These are phyloP conservation scores for Psilocybe tampanensis DNA, from an alignment of 768 basidiomycete genomes.

Conservation along the genomic window DNA sequence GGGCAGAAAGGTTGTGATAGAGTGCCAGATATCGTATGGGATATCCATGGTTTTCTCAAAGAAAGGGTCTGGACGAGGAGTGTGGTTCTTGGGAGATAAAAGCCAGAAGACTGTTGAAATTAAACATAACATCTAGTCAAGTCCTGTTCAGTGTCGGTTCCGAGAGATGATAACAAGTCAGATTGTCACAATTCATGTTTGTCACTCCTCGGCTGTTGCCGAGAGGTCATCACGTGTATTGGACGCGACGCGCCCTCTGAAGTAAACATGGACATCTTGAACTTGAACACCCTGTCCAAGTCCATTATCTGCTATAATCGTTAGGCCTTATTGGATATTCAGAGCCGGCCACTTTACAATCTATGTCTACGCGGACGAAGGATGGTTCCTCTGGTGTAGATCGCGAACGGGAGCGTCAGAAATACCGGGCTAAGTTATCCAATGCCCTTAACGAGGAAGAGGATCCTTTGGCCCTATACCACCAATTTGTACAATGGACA, in stretches of 20 bases:
- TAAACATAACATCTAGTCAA: no score
- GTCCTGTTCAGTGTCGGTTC: background rate
- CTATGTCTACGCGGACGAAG: conserved; percentile 23
- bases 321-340: conserved; percentile 8
- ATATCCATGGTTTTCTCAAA: conserved; percentile 3
- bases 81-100: background rate
- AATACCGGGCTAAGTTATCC: conserved; percentile 42
- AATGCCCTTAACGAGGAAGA: conserved; percentile 71
- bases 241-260: conserved; percentile 20
- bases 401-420: conserved; percentile 36
- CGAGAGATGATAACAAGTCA: no score
- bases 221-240: conserved; percentile 18
- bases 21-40: conserved; percentile 23
- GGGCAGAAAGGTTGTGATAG: conserved; percentile 15
- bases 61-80: background rate
- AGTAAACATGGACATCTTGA: conserved; percentile 20
- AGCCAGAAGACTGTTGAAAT: background rate
- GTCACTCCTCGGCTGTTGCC: background rate
- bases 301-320: background rate
- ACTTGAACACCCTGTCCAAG: conserved; percentile 17
- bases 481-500: conserved; percentile 90
- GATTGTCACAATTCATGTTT: no score
- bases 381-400: conserved; percentile 20
- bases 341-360: background rate
- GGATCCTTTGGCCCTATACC: conserved; percentile 85